phyloP scores from a whole-genome alignment of 345 rosid genomes.

The Citrus sinensis region DNA sequence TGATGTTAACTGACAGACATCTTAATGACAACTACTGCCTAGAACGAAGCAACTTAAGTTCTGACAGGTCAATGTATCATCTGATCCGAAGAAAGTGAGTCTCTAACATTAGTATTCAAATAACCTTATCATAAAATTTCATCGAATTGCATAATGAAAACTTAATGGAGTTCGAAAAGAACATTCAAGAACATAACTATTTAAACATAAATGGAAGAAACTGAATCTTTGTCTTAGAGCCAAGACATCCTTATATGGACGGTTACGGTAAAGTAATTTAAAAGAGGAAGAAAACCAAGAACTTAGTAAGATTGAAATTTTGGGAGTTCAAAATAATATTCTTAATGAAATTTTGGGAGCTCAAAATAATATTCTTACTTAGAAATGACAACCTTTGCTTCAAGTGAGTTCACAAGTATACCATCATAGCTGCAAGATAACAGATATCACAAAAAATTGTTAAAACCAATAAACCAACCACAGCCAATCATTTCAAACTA shows the following conservation, averaged over 20 bases:
- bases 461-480: neutral
- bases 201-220: neutral
- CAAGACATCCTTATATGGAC: neutral
- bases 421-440: conserved; percentile 77
- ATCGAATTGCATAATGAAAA: neutral
- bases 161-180: neutral
- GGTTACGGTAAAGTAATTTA: neutral
- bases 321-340: neutral
- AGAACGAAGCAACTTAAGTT: neutral
- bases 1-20: conserved; percentile 19
- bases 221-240: neutral
- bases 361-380: conserved; percentile 42
- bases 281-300: neutral
- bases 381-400: conserved; percentile 55
- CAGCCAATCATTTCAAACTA: conserved; percentile 1
- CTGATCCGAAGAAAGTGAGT: neutral
- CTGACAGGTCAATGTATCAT: neutral
- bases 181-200: neutral
- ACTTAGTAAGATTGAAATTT: neutral
- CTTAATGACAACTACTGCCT: neutral
- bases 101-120: neutral
- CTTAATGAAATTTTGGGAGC: conserved; percentile 23
- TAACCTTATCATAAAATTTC: neutral
- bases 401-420: conserved; percentile 68
- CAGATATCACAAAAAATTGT: conserved; percentile 13